Percentiles rank a stretch among this genome's conserved stretches.
phyloP scores from a whole-genome alignment of 768 basidiomycete genomes.

The Hericium coralloides region DNA sequence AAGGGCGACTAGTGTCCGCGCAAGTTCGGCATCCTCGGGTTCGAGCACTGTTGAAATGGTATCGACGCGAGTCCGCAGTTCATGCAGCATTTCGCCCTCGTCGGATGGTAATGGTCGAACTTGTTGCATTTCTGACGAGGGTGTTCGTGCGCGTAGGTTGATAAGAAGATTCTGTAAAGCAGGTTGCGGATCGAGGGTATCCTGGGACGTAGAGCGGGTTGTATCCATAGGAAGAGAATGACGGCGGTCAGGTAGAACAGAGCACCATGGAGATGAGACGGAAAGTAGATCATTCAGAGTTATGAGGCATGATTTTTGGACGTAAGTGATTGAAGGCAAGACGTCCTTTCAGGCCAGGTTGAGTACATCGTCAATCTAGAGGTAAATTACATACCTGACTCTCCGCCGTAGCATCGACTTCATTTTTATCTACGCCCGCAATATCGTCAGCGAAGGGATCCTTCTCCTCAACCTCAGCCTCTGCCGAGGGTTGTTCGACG shows the following conservation, averaged over 20 bases:
- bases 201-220: slow-evolving; percentile 19
- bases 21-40: slow-evolving; percentile 49
- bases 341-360: slow-evolving; percentile 32
- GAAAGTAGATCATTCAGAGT: slow-evolving; percentile 65
- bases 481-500: not conserved
- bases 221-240: slow-evolving; percentile 44
- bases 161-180: slow-evolving; percentile 55
- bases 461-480: not conserved
- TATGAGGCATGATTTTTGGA: slow-evolving; percentile 67
- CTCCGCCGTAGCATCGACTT: not conserved
- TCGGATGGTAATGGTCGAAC: slow-evolving; percentile 23
- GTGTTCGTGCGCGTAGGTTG: slow-evolving; percentile 47
- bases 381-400: not conserved
- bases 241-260: slow-evolving; percentile 50
- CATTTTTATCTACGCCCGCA: not conserved
- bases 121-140: slow-evolving; percentile 39
- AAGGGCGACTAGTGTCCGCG: slow-evolving; percentile 59
- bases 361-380: not conserved
- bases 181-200: slow-evolving; percentile 23
- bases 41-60: slow-evolving; percentile 34
- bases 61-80: slow-evolving; percentile 50
- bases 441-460: not conserved
- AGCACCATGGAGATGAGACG: slow-evolving; percentile 37
- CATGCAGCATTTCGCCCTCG: slow-evolving; percentile 47
- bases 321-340: slow-evolving; percentile 61